Evolutionary conservation across 306 rosid species (phyloP), one percentile per base, ranked within the genome.

Genomic region (Ormosia emarginata): DNA sequence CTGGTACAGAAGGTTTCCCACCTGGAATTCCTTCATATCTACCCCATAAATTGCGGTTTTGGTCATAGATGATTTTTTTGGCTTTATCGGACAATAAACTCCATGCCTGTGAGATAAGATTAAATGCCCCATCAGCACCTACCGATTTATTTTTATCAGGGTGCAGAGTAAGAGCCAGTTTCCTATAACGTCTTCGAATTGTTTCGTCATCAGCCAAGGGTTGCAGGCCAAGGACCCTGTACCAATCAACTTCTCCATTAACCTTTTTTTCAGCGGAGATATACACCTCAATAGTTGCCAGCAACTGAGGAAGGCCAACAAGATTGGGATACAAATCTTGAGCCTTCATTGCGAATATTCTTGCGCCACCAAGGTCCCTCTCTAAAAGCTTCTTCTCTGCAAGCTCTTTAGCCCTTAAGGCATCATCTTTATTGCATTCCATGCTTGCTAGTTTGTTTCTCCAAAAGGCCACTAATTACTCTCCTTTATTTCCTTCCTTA

Each of bases 91-190:
- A 92, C 68, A 94, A 67, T 11, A 83, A 69, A 18, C 77, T 87
- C 94, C 93, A 92, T 57, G 97, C 99, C 81, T 89, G 89, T 9
- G 88, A 61, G 41, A 95, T 29, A 68, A 93, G 87, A 77, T 74
- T 85, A 88, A 93, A 95, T 47, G 99, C 99, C 53, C 88, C 94
- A 13, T 86, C 90, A 1, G 95, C 97, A 33, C 98, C 99, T 6
- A 84, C 84, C 2, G 99, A 90, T 81, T 90, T 91, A 79, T 95
- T 95, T 86, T 86, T 90, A 49, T 91, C 98, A 4, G 97, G 99
- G 74, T 93, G 97, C 74, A 93, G 85, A 67, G 40, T 10, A 40
- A 88, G 87, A 69, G 93, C 94, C 77, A 91, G 75, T 74, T 82
- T 88, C 84, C 85, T 85, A 66, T 84, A 95, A 11, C 68, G 80